phyloP scores from a whole-genome alignment of 148 eudicot genomes.

The Silene latifolia region DNA sequence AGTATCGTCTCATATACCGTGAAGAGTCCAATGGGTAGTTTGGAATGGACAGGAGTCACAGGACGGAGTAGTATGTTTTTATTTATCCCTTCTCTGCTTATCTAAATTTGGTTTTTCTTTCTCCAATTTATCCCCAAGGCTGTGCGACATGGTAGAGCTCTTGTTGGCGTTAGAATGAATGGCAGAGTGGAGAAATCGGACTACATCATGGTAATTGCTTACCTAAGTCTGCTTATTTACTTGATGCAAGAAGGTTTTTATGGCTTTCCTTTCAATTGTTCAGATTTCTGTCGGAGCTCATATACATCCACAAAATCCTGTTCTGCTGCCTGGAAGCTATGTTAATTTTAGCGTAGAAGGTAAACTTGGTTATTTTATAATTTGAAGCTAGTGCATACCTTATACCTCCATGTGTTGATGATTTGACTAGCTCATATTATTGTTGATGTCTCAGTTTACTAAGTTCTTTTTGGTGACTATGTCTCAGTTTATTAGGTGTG shows the following conservation, averaged over 20 bases:
- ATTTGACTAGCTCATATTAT: neutral
- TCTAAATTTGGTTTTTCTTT: neutral
- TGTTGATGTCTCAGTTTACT: neutral
- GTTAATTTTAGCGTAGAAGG: conserved; percentile 69
- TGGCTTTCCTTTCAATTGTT: conserved; percentile 6
- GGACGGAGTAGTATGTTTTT: neutral
- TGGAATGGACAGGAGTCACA: no score
- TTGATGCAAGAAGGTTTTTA: neutral
- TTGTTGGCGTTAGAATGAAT: conserved; percentile 48
- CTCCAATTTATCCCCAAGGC: conserved; percentile 40
- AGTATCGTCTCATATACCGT: no score
- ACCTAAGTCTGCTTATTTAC: neutral
- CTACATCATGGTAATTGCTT: conserved; percentile 53
- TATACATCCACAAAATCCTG: conserved; percentile 65
- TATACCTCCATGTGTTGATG: neutral
- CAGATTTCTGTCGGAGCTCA: conserved; percentile 74
- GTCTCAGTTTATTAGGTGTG: no score
- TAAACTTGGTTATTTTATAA: conserved; percentile 13
- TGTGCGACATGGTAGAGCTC: conserved; percentile 61
- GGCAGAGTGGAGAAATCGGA: conserved; percentile 55
- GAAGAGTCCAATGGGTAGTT: no score
- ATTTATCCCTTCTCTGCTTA: neutral
- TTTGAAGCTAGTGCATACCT: neutral
- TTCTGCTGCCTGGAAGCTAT: conserved; percentile 48
- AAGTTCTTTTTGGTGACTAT: no score